Evolutionary conservation across 2,329 filamentous ascomycete species (phyloP), one percentile per base, ranked within the genome.

Genomic region (Penicillium sp.): DNA sequence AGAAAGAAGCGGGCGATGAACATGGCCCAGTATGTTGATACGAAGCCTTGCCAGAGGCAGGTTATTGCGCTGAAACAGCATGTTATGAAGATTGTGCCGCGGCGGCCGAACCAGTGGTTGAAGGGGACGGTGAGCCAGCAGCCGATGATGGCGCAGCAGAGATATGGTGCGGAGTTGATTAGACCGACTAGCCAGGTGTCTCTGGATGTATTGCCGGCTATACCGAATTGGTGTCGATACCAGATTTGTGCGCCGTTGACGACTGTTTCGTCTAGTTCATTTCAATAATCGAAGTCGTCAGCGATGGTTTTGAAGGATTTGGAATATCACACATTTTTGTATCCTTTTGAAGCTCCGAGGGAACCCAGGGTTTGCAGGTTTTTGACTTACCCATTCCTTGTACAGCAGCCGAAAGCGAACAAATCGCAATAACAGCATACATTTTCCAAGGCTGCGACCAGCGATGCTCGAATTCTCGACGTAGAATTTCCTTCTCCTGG

Each of bases 41-140:
- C 86, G 66, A 92, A 90, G 0, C 86, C 84, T 70, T 85, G 82
- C 85, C 85, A 86, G 37, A 83, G 73, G 65, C 79, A 83, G 10
- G 82, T 77, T 19, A 82, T 72, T 8, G 79, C 80, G n/a, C 89
- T 90, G 72, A 93, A 88, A 64, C 90, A 85, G 50, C 89, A 91
- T 6, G 91, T 88, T 60, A 91, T 79, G 76, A 92, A 93, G 65
- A 94, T 93, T 19, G 88, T 91, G 13, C 90, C 89, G 2, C 89
- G 84, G 53, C 90, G 86, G 13, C 90, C 91, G 64, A 92, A 89
- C 63, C 72, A 80, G 59, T 87, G 85, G 76, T 92, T 92, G 75
- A 92, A 84, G 0, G 90, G 90, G 40, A 88, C 86, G 0, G 89
- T 91, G 51, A 89, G 80, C 90, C 90, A 92, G 76, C 89, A 92